Evolutionary conservation across 805 yeast species (phyloP).

Genomic region (Wickerhamomyces alni): DNA sequence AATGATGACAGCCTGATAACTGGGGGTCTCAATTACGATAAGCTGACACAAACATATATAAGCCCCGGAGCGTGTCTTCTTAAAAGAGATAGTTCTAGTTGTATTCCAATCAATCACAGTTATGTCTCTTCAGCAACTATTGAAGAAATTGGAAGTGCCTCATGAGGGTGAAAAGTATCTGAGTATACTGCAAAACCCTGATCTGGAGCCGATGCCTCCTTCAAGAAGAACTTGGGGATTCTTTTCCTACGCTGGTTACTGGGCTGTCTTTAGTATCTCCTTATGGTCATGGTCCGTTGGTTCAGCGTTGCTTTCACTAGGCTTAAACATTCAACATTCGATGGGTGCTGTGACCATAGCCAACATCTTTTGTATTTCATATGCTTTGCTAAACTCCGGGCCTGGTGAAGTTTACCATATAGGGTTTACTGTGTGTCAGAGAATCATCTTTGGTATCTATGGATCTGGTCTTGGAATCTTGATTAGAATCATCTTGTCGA

Average conservation of each 20-base stretch:
- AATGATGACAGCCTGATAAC: no score
- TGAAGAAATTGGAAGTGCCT: slow-evolving; percentile 8
- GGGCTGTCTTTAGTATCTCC: slow-evolving; percentile 30
- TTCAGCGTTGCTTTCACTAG: slow-evolving; percentile 31
- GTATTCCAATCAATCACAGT: no score
- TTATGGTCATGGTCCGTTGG: slow-evolving; percentile 34
- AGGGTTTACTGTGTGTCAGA: slow-evolving; percentile 39
- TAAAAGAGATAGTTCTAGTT: no score
- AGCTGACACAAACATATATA: no score
- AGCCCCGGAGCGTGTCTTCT: no score
- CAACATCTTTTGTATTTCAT: slow-evolving; percentile 29
- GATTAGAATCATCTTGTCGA: slow-evolving; percentile 33
- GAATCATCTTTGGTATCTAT: slow-evolving; percentile 41
- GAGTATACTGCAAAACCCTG: slow-evolving; percentile 26
- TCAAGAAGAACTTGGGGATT: slow-evolving; percentile 33
- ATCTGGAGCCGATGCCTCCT: slow-evolving; percentile 34
- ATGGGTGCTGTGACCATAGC: slow-evolving; percentile 39
- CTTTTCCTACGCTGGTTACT: slow-evolving; percentile 27
- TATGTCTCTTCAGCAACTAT: background rate
- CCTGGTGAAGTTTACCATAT: slow-evolving; percentile 36
- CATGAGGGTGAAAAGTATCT: slow-evolving; percentile 12
- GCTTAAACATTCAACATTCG: slow-evolving; percentile 32
- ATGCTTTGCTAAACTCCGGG: slow-evolving; percentile 30
- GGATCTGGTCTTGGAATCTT: slow-evolving; percentile 37
- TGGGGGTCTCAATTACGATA: no score